Base-by-base conservation (phyloP, 805 yeast genomes). In the Lipomyces chichibuensis region DNA sequence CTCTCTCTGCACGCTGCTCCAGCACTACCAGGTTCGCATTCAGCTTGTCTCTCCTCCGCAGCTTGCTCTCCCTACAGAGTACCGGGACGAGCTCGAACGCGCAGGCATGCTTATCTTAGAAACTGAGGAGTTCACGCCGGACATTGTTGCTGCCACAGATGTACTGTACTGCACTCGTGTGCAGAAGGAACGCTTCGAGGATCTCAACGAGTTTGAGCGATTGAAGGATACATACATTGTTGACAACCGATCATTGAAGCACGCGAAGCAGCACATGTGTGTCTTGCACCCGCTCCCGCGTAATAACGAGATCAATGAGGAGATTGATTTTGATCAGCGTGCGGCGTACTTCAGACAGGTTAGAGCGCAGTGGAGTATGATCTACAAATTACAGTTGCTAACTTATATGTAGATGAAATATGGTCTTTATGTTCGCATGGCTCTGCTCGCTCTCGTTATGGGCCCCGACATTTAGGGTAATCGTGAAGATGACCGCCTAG, bases 281-380 rank as follows among this genome's bases (percentile, higher is more conserved):
- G 90, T 95, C 71, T 89, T 95, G 97, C 99, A 95, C 79, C 99
- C 99, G 78, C 86, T 95, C 75, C 99, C 99, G 78, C 90, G 99
- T 81, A 93, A 92, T 72, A 89, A 87, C 75, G 99, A 95, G 82
- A 94, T 95, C 74, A 90, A 90, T 76, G 98, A 93, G 82, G 99
- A 95, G 83, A 98, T 95, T 76, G 99, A 95, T 80, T 95, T 94
- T 77, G 99, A 95, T 81, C 98, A 94, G 80, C 90, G 99, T 80
- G 98, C 99, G 72, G 98, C 99, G 67, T 95, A 95, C 84, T 95
- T 95, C 85, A 90, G 99, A 87, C 98, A 95, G 84, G 73, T 70
- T n/a, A 60, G 74, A 61, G 43, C 23, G 5, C 43, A 9, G 6
- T 7, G 23, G 3, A 43, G 8, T 23, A n/a, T 35, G 37, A 20